These are phyloP conservation scores for Globisporangium nagaii DNA, from an alignment of 352 stramenopile species.

Conservation along the genomic window DNA sequence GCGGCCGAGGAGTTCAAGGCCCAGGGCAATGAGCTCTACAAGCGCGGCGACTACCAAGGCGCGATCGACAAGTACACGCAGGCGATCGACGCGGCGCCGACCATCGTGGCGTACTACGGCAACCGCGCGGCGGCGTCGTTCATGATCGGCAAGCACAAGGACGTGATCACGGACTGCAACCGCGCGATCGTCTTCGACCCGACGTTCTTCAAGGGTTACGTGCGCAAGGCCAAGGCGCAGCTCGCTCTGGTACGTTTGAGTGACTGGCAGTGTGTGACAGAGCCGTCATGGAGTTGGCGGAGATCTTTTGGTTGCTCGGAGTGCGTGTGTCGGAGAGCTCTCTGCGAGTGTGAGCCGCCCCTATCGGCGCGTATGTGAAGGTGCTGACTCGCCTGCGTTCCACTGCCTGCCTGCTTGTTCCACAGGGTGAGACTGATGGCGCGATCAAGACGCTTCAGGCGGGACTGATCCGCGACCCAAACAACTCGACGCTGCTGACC, in stretches of 20 bases:
- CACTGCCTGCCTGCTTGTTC: neutral
- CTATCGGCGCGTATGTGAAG: neutral
- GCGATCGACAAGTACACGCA: constrained; percentile 90
- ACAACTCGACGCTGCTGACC: constrained; percentile 67
- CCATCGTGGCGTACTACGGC: constrained; percentile 83
- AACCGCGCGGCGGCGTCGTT: constrained; percentile 89
- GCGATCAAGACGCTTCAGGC: constrained; percentile 75
- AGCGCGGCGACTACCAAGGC: constrained; percentile 85
- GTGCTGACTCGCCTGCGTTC: neutral
- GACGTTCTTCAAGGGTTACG: constrained; percentile 88
- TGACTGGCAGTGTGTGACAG: neutral
- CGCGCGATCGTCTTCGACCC: constrained; percentile 86
- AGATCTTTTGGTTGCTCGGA: neutral
- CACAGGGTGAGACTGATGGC: constrained; percentile 61
- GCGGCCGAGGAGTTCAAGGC: constrained; percentile 77
- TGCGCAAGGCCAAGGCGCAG: constrained; percentile 88
- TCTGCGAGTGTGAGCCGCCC: neutral
- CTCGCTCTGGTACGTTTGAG: constrained; percentile 49
- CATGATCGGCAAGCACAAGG: constrained; percentile 88
- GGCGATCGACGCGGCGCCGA: constrained; percentile 84
- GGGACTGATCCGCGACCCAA: constrained; percentile 67
- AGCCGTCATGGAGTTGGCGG: too few species aligned
- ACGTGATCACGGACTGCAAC: constrained; percentile 89
- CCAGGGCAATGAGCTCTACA: constrained; percentile 91
- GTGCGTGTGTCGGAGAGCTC: neutral